phyloP scores from a whole-genome alignment of 176 grass and related monocot genomes.

The Bonia amplexicaulis region DNA sequence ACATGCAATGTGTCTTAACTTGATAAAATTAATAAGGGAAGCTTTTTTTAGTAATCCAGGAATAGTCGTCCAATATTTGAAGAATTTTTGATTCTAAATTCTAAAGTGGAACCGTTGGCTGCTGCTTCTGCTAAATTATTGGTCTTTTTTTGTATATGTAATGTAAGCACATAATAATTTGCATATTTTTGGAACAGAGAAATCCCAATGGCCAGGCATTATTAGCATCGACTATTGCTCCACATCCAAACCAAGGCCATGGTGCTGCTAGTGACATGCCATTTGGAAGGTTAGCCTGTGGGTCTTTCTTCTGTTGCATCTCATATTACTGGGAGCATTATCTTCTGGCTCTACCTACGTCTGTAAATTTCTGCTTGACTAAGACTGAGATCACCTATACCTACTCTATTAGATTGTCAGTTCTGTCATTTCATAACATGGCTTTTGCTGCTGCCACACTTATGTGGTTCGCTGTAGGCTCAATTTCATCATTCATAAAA shows the following conservation, averaged over 20 bases:
- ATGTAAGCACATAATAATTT: slow-evolving; percentile 12
- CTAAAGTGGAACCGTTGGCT: not conserved
- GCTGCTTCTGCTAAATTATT: slow-evolving; percentile 5
- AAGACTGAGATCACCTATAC: not conserved
- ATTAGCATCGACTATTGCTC: slow-evolving; percentile 75
- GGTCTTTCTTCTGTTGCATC: slow-evolving; percentile 8
- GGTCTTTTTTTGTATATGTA: not conserved
- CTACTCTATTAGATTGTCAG: not conserved
- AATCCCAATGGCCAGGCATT: slow-evolving; percentile 87
- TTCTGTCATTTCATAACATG: not conserved
- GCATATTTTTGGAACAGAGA: slow-evolving; percentile 50
- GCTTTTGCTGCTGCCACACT: slow-evolving; percentile 1
- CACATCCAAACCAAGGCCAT: slow-evolving; percentile 46
- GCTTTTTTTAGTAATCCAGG: not conserved
- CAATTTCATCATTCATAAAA: slow-evolving; percentile 4
- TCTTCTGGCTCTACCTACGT: not conserved
- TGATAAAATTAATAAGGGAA: not conserved
- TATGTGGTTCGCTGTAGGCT: slow-evolving; percentile 6
- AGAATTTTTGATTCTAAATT: slow-evolving; percentile 5
- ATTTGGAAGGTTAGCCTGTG: slow-evolving; percentile 81
- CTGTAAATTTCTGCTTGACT: not conserved
- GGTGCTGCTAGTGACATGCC: slow-evolving; percentile 48
- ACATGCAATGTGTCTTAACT: not conserved
- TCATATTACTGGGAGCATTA: slow-evolving; percentile 1
- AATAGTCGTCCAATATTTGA: not conserved